Evolutionary conservation across 257 asterid species (phyloP).

Genomic region (Solanum infundibuliforme): DNA sequence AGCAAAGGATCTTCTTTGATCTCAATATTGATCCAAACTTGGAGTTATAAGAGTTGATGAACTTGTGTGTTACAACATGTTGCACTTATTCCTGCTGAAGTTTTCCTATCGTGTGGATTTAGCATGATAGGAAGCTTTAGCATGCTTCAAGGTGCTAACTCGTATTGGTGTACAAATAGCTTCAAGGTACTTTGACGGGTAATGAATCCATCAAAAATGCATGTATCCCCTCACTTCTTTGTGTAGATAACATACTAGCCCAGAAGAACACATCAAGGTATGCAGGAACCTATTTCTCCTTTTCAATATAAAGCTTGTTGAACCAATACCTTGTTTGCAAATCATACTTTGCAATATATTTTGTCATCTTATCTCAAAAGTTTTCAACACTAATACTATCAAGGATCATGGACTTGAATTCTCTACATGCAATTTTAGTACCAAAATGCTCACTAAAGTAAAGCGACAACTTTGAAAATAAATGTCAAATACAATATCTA

Average conservation of each 20-base stretch:
- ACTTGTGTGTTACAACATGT: too few species aligned
- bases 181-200: background rate
- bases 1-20: too few species aligned
- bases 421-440: background rate
- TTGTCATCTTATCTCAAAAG: background rate
- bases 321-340: background rate
- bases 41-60: too few species aligned
- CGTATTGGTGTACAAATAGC: background rate
- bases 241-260: background rate
- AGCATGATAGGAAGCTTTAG: too few species aligned
- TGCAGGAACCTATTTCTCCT: background rate
- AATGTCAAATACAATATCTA: background rate
- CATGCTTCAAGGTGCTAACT: background rate
- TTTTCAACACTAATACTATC: background rate
- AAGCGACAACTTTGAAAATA: background rate
- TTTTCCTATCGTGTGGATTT: too few species aligned
- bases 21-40: too few species aligned
- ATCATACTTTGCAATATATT: background rate
- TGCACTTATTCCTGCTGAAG: too few species aligned
- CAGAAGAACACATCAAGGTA: background rate
- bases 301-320: background rate
- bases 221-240: background rate
- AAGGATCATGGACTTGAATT: background rate
- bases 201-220: background rate
- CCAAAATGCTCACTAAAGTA: background rate